These are phyloP conservation scores for Leonotis leonurus DNA, from an alignment of 257 asterid genomes.

Conservation along the genomic window DNA sequence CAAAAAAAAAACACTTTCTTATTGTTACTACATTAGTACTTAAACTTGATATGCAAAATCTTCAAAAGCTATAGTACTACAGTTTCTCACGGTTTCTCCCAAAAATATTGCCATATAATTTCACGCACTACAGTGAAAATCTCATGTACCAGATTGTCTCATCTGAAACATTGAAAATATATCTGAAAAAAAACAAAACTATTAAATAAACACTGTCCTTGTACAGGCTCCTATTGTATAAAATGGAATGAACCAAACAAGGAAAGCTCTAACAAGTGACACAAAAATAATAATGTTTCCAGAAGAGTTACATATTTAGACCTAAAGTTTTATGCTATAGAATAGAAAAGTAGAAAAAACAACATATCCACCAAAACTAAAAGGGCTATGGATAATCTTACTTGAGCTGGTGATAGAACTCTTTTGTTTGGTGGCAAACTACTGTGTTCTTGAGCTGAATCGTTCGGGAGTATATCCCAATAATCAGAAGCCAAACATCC, in stretches of 20 bases:
- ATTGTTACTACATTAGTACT: neutral
- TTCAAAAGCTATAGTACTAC: neutral
- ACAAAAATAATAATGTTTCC: conserved; percentile 1
- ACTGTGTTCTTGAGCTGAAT: conserved; percentile 33
- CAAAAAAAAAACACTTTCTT: neutral
- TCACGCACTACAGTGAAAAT: neutral
- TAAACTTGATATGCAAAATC: neutral
- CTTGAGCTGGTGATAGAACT: conserved; percentile 75
- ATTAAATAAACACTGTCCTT: neutral
- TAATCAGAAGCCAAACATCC: conserved; percentile 56
- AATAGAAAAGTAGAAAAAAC: conserved; percentile 3
- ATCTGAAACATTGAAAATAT: neutral
- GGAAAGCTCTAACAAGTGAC: neutral
- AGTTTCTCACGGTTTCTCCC: neutral
- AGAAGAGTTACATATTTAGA: neutral
- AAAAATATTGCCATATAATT: neutral
- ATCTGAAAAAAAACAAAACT: conserved; percentile 6
- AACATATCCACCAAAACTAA: conserved; percentile 9
- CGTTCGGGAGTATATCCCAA: conserved; percentile 78
- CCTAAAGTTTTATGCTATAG: neutral
- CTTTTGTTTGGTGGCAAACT: conserved; percentile 34
- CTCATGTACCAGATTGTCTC: neutral
- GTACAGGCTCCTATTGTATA: neutral
- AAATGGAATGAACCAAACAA: neutral
- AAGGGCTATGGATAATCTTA: conserved; percentile 24